These are phyloP conservation scores for Astragalus glycyphyllos DNA, from an alignment of 306 rosid genomes.

Conservation along the genomic window DNA sequence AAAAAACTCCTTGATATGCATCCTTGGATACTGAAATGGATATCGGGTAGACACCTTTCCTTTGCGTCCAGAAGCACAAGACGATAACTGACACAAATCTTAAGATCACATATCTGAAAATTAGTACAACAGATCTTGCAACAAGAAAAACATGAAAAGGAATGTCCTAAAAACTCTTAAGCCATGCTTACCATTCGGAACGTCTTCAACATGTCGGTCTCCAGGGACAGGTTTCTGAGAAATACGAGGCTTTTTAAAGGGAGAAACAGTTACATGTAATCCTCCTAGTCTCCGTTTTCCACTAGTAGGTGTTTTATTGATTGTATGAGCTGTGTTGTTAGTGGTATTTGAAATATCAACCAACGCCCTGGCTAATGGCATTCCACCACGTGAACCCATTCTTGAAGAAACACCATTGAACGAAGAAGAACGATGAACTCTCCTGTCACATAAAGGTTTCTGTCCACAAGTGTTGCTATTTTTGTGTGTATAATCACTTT, in stretches of 20 bases:
- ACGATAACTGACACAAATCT: slow-evolving; percentile 63
- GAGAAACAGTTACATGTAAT: slow-evolving; percentile 58
- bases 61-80: slow-evolving; percentile 54
- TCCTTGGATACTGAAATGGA: slow-evolving; percentile 66
- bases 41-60: slow-evolving; percentile 65
- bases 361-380: slow-evolving; percentile 33
- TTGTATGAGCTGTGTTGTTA: slow-evolving; percentile 45
- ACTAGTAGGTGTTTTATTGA: slow-evolving; percentile 39
- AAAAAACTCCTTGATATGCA: slow-evolving; percentile 66
- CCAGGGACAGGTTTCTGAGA: slow-evolving; percentile 58
- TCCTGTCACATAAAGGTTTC: slow-evolving; percentile 40
- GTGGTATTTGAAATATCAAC: slow-evolving; percentile 70
- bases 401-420: slow-evolving; percentile 49
- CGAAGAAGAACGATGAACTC: slow-evolving; percentile 35
- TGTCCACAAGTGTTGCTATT: slow-evolving; percentile 46
- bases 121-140: slow-evolving; percentile 33
- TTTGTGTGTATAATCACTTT: slow-evolving; percentile 43
- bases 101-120: slow-evolving; percentile 46
- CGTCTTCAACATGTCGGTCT: slow-evolving; percentile 47
- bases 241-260: slow-evolving; percentile 84
- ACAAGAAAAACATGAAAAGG: slow-evolving; percentile 9
- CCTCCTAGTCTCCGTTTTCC: slow-evolving; percentile 71
- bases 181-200: slow-evolving; percentile 56
- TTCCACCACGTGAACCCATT: slow-evolving; percentile 46
- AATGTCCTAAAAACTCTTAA: slow-evolving; percentile 4